These are phyloP conservation scores for Penicillium antarcticum DNA, from an alignment of 495 filamentous ascomycete genomes.

Conservation along the genomic window DNA sequence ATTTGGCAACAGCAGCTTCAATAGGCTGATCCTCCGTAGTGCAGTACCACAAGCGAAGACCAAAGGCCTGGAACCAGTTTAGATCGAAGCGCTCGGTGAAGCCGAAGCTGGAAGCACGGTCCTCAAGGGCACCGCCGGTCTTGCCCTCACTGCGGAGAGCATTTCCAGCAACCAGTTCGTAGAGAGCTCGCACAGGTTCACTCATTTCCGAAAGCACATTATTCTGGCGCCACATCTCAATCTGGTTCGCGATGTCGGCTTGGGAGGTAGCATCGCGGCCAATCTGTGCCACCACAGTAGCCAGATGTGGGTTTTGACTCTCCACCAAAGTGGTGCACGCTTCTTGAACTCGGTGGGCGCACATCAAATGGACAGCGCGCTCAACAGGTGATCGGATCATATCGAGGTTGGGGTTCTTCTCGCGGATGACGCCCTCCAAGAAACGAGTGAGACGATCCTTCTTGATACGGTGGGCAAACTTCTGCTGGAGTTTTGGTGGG, in stretches of 20 bases:
- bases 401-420: conserved; percentile 45
- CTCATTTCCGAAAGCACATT: conserved; percentile 80
- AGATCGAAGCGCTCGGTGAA: conserved; percentile 79
- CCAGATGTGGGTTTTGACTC: conserved; percentile 72
- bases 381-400: conserved; percentile 64
- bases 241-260: conserved; percentile 69
- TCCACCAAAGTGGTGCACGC: conserved; percentile 76
- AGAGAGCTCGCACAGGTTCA: conserved; percentile 81
- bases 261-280: conserved; percentile 61
- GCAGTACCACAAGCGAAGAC: conserved; percentile 82
- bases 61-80: conserved; percentile 91
- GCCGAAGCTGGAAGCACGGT: conserved; percentile 70
- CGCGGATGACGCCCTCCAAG: conserved; percentile 47
- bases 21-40: conserved; percentile 64
- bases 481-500: conserved; percentile 34
- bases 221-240: conserved; percentile 78
- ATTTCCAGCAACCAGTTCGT: conserved; percentile 86
- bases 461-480: conserved; percentile 48
- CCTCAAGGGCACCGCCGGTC: conserved; percentile 59
- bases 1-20: conserved; percentile 66
- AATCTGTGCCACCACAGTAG: conserved; percentile 78
- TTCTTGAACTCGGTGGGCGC: conserved; percentile 70
- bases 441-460: conserved; percentile 50
- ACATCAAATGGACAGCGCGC: conserved; percentile 75
- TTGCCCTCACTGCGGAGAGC: conserved; percentile 75